Evolutionary conservation across 192 early-diverging fungal species (phyloP).

Genomic region (Phlyctochytrium planicorne): DNA sequence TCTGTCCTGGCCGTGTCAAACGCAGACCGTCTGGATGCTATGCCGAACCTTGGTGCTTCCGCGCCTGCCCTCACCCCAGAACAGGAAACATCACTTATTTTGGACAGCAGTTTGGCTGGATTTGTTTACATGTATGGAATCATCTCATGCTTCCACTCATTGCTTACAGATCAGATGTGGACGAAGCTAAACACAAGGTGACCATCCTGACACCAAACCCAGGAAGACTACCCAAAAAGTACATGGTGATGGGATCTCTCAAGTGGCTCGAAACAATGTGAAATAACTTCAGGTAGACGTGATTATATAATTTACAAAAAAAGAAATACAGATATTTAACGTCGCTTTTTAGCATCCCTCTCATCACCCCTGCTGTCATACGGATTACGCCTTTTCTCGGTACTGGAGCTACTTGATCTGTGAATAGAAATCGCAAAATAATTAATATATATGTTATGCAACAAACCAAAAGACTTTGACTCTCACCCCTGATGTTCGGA

Average conservation of each 20-base stretch:
- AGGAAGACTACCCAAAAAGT: constrained; percentile 80
- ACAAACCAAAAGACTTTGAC: not conserved
- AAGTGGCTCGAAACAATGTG: constrained; percentile 82
- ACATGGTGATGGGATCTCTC: constrained; percentile 76
- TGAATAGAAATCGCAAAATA: too few species aligned
- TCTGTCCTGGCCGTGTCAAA: constrained; percentile 84
- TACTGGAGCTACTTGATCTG: too few species aligned
- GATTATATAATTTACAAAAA: too few species aligned
- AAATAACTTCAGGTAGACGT: too few species aligned
- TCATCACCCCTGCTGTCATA: too few species aligned
- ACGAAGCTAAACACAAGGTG: constrained; percentile 77
- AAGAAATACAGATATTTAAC: too few species aligned
- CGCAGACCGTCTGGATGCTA: constrained; percentile 45
- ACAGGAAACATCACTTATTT: constrained; percentile 49
- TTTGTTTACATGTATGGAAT: constrained; percentile 88
- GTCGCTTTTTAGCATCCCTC: too few species aligned
- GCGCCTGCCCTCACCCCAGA: constrained; percentile 39
- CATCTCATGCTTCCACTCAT: too few species aligned
- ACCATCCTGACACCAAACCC: constrained; percentile 85
- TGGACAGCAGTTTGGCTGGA: constrained; percentile 67
- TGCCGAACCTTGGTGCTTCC: constrained; percentile 38
- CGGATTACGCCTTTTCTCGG: too few species aligned
- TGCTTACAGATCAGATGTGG: constrained; percentile 68
- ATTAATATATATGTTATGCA: too few species aligned
- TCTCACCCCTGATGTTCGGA: not conserved